Conservation (phyloP, 352 stramenopile genomes). For the Saprolegnia parasitica region DNA sequence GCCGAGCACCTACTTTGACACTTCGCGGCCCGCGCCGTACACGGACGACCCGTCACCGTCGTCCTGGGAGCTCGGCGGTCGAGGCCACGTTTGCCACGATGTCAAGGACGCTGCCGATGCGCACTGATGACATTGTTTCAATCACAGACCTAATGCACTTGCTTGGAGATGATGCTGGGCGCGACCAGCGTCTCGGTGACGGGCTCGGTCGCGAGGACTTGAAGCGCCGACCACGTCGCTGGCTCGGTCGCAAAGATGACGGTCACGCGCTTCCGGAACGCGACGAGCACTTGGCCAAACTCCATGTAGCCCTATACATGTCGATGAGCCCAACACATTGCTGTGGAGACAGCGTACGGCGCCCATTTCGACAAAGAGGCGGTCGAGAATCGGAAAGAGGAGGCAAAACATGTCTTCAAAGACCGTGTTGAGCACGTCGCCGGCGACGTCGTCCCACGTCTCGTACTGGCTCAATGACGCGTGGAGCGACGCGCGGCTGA, state of each 20-base stretch:
- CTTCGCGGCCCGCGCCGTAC: slow-evolving; percentile 22
- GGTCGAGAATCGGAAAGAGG: slow-evolving; percentile 72
- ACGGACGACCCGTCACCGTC: slow-evolving; percentile 30
- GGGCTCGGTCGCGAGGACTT: slow-evolving; percentile 59
- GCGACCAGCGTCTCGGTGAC: slow-evolving; percentile 50
- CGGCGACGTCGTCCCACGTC: slow-evolving; percentile 68
- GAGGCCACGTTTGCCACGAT: slow-evolving; percentile 34
- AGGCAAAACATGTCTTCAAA: slow-evolving; percentile 84
- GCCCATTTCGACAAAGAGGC: slow-evolving; percentile 83
- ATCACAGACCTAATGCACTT: slow-evolving; percentile 18
- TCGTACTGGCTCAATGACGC: slow-evolving; percentile 42
- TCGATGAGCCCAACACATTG: slow-evolving; percentile 24
- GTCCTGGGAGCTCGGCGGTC: slow-evolving; percentile 34
- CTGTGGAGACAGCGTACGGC: slow-evolving; percentile 47
- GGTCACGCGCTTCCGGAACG: slow-evolving; percentile 58
- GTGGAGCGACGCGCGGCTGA: slow-evolving; percentile 23
- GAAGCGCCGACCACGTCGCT: slow-evolving; percentile 52
- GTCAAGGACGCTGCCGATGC: slow-evolving; percentile 1
- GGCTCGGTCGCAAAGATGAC: slow-evolving; percentile 72
- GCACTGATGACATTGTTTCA: neutral
- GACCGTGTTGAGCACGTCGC: slow-evolving; percentile 68
- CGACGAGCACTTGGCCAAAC: slow-evolving; percentile 72
- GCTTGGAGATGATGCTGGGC: slow-evolving; percentile 29
- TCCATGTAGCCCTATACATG: slow-evolving; percentile 89
- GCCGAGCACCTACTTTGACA: slow-evolving; percentile 41